Evolutionary conservation across 495 filamentous ascomycete species (phyloP), one percentile per base, ranked within the genome.

Genomic region (Massariosphaeria phaeospora): DNA sequence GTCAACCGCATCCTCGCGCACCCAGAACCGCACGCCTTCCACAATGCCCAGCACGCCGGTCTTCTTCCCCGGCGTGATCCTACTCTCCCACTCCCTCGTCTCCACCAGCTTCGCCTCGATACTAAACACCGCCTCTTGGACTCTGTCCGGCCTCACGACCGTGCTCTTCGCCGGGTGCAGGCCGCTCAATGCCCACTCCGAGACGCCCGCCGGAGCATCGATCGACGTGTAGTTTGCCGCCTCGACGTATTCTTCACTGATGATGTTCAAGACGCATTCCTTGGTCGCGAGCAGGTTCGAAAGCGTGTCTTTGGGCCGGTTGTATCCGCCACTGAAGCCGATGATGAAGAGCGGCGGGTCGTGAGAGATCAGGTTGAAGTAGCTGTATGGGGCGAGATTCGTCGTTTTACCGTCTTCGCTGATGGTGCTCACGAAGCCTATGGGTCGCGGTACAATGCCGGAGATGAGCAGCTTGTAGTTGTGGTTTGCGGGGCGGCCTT

Each of bases 401-500:
- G 75, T 76, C 56, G 45, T 59, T 68, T 67, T 69, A 50, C 79
- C 82, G 64, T 84, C 81, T 51, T 74, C 73, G 9, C 73, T 77
- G 26, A 72, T 68, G n/a, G 81, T 85, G 56, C 76, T 78, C 33
- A 84, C 69, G 27, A 84, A 80, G 9, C 80, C 81, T 56, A 85
- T 79, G 2, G 91, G 93, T 18, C 91, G 78, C 0, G 91, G 91
- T 20, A 94, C 80, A 59, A 97, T 84, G 23, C 82, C 86, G 1
- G 81, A 86, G 69, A 96, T 95, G 15, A 96, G 75, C 10, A 96
- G 81, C 72, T 95, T 95, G 75, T 97, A 97, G 73, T 96, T 96
- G 65, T 78, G 82, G 0, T 74, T 69, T 0, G 79, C 67, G 0
- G 84, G 80, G 0, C 91, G 78, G 20, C 84, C 84, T 13, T 82